Evolutionary conservation across 805 yeast species (phyloP).

Genomic region (Hanseniaspora pseudoguilliermondii): DNA sequence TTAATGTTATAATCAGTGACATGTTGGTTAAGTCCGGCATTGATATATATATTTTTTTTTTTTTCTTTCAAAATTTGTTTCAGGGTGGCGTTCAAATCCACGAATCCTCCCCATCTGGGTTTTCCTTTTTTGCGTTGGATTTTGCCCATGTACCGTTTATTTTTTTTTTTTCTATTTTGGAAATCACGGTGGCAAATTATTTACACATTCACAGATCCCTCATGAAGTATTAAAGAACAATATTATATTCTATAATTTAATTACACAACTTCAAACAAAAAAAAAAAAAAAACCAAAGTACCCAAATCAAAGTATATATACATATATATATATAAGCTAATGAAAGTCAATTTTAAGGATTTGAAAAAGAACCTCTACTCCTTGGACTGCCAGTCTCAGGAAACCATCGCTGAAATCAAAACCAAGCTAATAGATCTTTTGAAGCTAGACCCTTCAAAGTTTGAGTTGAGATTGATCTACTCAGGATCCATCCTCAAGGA

Average conservation of each 20-base stretch:
- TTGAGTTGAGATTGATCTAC: constrained; percentile 77
- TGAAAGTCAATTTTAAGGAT: constrained; percentile 59
- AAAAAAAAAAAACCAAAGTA: too few relatives aligned
- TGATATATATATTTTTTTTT: too few relatives aligned
- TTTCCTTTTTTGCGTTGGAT: neutral
- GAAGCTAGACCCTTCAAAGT: constrained; percentile 12
- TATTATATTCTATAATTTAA: too few relatives aligned
- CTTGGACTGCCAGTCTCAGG: constrained; percentile 57
- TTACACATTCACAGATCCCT: too few relatives aligned
- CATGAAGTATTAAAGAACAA: too few relatives aligned
- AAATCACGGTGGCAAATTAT: constrained; percentile 3
- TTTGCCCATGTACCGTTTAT: neutral
- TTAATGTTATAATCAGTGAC: neutral
- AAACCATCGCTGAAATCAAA: constrained; percentile 59
- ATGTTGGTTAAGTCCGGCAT: too few relatives aligned
- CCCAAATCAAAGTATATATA: neutral
- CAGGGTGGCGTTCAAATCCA: too few relatives aligned
- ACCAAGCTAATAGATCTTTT: constrained; percentile 54
- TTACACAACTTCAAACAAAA: too few relatives aligned
- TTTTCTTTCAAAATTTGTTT: too few relatives aligned
- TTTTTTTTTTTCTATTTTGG: neutral
- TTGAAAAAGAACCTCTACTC: constrained; percentile 83
- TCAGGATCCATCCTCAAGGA: constrained; percentile 86
- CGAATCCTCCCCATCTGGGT: neutral
- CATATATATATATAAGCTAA: neutral